Evolutionary conservation across 805 yeast species (phyloP).

Genomic region (Pichia nanzhaoensis): DNA sequence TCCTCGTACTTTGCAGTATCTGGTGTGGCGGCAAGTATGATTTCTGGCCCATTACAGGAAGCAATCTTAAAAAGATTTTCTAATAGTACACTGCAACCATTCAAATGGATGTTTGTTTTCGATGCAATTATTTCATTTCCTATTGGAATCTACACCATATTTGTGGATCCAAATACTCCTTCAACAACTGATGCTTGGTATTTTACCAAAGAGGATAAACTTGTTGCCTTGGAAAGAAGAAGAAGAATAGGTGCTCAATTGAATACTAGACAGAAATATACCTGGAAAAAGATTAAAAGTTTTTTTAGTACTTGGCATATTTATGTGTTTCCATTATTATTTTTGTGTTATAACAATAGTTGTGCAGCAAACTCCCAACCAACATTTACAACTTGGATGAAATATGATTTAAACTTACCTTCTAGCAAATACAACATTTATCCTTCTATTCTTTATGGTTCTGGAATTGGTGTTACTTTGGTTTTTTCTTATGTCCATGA

Average conservation of each 20-base stretch:
- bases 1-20: slow-evolving; percentile 52
- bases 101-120: slow-evolving; percentile 64
- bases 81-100: slow-evolving; percentile 44
- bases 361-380: slow-evolving; percentile 33
- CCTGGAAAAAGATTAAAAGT: slow-evolving; percentile 33
- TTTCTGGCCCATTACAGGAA: slow-evolving; percentile 56
- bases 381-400: slow-evolving; percentile 40
- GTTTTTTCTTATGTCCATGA: slow-evolving; percentile 34
- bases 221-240: slow-evolving; percentile 40
- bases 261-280: slow-evolving; percentile 33
- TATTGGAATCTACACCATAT: slow-evolving; percentile 52
- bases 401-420: slow-evolving; percentile 27
- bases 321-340: slow-evolving; percentile 36
- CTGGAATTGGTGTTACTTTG: slow-evolving; percentile 35
- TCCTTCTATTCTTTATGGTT: slow-evolving; percentile 36
- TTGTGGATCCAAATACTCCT: slow-evolving; percentile 58
- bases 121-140: slow-evolving; percentile 52
- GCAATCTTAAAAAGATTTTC: slow-evolving; percentile 42
- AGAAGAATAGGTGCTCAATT: slow-evolving; percentile 36
- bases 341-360: slow-evolving; percentile 34
- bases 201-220: slow-evolving; percentile 29
- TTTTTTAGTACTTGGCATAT: slow-evolving; percentile 45
- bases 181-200: slow-evolving; percentile 28
- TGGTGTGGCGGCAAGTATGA: slow-evolving; percentile 51
- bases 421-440: slow-evolving; percentile 34